Base-by-base conservation (phyloP, 108 stramenopile species). In the Aurantiochytrium sp. region DNA sequence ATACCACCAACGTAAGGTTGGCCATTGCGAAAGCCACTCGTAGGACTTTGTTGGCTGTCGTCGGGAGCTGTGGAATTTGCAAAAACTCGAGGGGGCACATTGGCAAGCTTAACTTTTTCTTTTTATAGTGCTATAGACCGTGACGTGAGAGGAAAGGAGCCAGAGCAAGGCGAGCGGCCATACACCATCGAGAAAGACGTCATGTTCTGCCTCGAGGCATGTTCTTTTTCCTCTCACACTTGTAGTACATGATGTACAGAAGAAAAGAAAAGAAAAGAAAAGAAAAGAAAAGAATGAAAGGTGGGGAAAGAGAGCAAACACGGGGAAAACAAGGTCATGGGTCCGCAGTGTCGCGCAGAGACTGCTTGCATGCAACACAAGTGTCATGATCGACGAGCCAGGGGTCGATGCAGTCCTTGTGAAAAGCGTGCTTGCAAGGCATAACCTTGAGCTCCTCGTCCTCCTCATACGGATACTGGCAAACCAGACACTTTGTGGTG, bases 281-380 rank as follows among this genome's bases (percentile, higher is more conserved):
- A 59, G 19, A 59, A 23, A 59, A 19, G 59, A 19, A n/a, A 23
- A 23, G 59, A n/a, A 19, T 23, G 59, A 59, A 23, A 59, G 59
- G n/a, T 19, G n/a, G 59, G n/a, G n/a, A 59, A 23, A 59, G 59
- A 2, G 59, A 59, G 59, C n/a, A 59, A 59, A 59, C n/a, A 59
- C 59, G 59, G n/a, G 59, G 21, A 18, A 69, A 18, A 69, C 25
- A 23, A 23, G 64, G 25, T 69, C 64, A 69, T 69, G 64, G 88
- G 60, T 16, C 25, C 51, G 47, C 60, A 58, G 88, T 87, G 72
- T 72, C 88, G 25, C 73, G 76, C 19, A 90, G 25, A 23, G 90
- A 90, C 57, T 92, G 93, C 87, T 96, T 93, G 93, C 98, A 98
- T 88, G 96, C 96, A n/a, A 96, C 95, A 91, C 98, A 98, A 59